These are phyloP conservation scores for Epithemia pelagica DNA, from an alignment of 108 stramenopile species.

Conservation along the genomic window DNA sequence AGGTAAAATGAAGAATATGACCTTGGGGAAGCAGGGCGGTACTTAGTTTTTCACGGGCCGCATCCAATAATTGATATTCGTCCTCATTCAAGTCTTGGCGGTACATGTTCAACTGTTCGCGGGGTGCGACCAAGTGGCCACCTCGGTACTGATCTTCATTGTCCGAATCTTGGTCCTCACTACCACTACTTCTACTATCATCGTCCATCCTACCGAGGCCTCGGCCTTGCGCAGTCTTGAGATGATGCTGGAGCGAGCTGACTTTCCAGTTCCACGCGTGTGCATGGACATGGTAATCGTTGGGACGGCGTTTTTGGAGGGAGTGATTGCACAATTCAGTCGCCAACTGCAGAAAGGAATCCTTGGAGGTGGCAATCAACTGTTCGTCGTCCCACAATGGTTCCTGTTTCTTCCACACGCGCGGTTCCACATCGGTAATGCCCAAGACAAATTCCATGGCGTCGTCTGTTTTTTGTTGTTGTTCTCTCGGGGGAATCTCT, in stretches of 20 bases:
- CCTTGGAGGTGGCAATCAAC: conserved; percentile 15
- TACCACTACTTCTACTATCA: not conserved
- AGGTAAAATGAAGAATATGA: conserved; percentile 15
- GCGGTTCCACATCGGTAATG: conserved; percentile 20
- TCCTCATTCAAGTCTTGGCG: not conserved
- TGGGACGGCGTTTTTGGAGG: conserved; percentile 17
- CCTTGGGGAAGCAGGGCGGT: conserved; percentile 13
- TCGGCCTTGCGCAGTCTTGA: conserved; percentile 7
- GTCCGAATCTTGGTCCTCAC: conserved; percentile 15
- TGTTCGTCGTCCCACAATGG: conserved; percentile 28
- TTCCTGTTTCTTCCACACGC: conserved; percentile 9
- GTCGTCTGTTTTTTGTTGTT: too few relatives aligned
- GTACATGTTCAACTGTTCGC: not conserved
- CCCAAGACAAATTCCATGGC: conserved; percentile 21
- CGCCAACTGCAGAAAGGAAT: conserved; percentile 24
- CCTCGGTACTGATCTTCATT: conserved; percentile 15
- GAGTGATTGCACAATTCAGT: conserved; percentile 22
- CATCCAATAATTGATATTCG: not conserved
- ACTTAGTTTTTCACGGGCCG: conserved; percentile 9
- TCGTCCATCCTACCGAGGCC: conserved; percentile 5
- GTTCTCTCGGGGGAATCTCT: too few relatives aligned
- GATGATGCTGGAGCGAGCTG: conserved; percentile 9
- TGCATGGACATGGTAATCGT: conserved; percentile 22
- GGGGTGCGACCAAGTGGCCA: conserved; percentile 1
- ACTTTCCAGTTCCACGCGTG: conserved; percentile 32